Conservation (phyloP, 179 eudicot species). For the Drosera spatulata region DNA sequence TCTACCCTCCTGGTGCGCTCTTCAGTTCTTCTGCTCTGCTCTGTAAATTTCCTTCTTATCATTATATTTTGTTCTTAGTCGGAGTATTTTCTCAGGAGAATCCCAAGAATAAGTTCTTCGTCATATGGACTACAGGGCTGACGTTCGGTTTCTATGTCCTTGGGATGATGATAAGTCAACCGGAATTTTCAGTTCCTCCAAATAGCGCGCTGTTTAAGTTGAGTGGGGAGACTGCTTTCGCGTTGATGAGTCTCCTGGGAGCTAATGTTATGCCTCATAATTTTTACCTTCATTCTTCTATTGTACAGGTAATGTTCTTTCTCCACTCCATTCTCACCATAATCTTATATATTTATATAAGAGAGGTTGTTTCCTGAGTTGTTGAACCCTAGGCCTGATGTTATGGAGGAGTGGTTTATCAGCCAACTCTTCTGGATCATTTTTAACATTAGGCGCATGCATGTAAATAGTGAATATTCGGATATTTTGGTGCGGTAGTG, state of each 20-base stretch:
- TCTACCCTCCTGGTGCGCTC: constrained; percentile 53
- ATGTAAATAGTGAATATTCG: too few relatives aligned
- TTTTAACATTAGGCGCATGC: too few relatives aligned
- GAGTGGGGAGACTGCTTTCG: constrained; percentile 81
- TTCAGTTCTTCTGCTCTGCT: constrained; percentile 1
- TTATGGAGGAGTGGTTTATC: too few relatives aligned
- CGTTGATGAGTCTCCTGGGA: constrained; percentile 93
- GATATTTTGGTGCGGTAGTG: too few relatives aligned
- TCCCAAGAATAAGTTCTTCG: constrained; percentile 40
- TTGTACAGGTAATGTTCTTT: constrained; percentile 57
- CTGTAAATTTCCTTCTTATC: too few relatives aligned
- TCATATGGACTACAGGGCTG: constrained; percentile 41
- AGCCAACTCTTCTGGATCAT: too few relatives aligned
- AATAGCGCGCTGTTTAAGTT: constrained; percentile 43
- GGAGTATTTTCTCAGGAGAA: constrained; percentile 39
- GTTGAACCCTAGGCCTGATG: too few relatives aligned
- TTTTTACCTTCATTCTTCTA: constrained; percentile 85
- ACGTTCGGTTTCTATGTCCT: constrained; percentile 40
- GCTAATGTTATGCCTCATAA: constrained; percentile 91
- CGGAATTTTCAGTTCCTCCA: constrained; percentile 42
- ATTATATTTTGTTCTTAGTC: too few relatives aligned
- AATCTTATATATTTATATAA: too few relatives aligned
- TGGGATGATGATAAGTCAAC: constrained; percentile 60
- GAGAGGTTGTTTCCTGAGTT: too few relatives aligned
- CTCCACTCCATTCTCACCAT: too few relatives aligned